Percentiles rank a stretch among this genome's conserved stretches.
Evolutionary conservation across 768 basidiomycete genomes (phyloP).

Genomic region (Psilocybe tampanensis): DNA sequence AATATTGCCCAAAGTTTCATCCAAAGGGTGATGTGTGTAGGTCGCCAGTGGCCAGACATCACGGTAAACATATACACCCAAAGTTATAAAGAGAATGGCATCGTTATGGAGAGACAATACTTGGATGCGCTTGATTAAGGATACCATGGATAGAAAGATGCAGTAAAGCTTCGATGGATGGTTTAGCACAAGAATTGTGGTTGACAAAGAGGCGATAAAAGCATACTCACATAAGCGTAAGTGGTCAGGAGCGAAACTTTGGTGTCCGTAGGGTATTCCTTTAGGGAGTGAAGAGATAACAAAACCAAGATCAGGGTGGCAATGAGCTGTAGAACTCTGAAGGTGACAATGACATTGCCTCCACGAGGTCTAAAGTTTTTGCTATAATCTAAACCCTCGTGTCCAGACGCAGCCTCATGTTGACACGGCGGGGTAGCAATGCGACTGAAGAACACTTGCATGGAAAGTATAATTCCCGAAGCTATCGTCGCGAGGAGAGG

Average conservation of each 20-base stretch:
- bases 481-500: too few relatives aligned
- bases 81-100: conserved; percentile 31
- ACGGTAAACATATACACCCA: conserved; percentile 51
- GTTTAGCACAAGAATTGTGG: too few relatives aligned
- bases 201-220: too few relatives aligned
- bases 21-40: conserved; percentile 43
- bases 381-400: not conserved
- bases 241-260: too few relatives aligned
- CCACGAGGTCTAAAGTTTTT: not conserved
- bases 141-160: not conserved
- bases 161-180: not conserved
- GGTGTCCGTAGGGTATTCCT: not conserved
- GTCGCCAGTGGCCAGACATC: conserved; percentile 60
- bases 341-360: not conserved
- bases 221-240: too few relatives aligned
- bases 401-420: not conserved
- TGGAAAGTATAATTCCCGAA: too few relatives aligned
- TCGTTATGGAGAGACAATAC: conserved; percentile 26
- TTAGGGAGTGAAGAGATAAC: not conserved
- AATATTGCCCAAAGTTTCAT: conserved; percentile 42
- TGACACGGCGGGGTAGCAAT: not conserved
- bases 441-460: too few relatives aligned
- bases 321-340: not conserved
- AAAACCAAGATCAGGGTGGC: not conserved
- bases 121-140: not conserved